phyloP scores from a whole-genome alignment of 2,329 filamentous ascomycete genomes.

The Dactylellina leptospora region DNA sequence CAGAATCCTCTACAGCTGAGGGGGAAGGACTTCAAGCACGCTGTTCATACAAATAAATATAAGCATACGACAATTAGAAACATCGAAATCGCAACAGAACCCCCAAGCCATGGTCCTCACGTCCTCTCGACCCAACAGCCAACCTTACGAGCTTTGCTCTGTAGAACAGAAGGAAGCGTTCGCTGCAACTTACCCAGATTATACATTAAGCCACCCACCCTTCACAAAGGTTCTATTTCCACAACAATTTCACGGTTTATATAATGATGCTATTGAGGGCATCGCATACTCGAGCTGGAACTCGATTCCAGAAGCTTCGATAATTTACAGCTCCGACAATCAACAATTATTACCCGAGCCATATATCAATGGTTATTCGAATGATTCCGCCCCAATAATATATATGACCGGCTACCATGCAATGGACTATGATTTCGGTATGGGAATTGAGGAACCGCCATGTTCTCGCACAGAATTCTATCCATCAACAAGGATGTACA shows the following conservation, averaged over 20 bases:
- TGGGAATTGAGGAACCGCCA: background rate
- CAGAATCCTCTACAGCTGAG: too few species aligned
- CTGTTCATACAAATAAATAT: too few species aligned
- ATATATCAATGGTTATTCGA: background rate
- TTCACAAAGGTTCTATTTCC: background rate
- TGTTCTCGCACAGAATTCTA: background rate
- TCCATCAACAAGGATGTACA: background rate
- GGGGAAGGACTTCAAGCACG: too few species aligned
- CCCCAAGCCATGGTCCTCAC: conserved; percentile 27
- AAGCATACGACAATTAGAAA: too few species aligned
- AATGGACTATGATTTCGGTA: conserved; percentile 17
- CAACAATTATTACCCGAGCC: conserved; percentile 16
- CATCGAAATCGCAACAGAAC: too few species aligned
- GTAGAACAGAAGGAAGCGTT: conserved; percentile 5
- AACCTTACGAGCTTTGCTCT: conserved; percentile 5
- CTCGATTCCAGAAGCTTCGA: background rate
- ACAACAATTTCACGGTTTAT: background rate
- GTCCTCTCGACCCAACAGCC: background rate
- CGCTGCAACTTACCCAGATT: background rate
- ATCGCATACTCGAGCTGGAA: conserved; percentile 19
- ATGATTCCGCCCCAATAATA: background rate
- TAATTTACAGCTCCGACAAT: conserved; percentile 5
- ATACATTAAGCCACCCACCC: background rate
- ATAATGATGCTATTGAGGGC: background rate
- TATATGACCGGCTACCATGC: conserved; percentile 19